Evolutionary conservation across 805 yeast genomes (phyloP).

Genomic region (Yarrowia yakushimensis): DNA sequence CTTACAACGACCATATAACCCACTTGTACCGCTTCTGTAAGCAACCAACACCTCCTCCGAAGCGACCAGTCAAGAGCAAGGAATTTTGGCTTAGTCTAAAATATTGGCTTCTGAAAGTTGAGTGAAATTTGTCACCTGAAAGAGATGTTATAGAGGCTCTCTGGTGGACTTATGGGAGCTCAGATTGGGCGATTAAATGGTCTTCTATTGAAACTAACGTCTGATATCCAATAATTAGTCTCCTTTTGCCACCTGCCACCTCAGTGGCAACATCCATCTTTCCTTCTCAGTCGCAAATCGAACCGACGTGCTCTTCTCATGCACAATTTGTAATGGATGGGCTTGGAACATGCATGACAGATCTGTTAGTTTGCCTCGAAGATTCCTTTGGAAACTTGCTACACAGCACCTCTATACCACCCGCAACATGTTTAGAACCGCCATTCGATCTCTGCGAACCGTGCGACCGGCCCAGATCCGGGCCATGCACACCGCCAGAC

Average conservation of each 20-base stretch:
- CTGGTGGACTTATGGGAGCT: no score
- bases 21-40: neutral
- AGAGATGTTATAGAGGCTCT: no score
- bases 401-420: neutral
- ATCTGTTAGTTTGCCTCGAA: slow-evolving; percentile 9
- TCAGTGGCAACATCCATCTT: neutral
- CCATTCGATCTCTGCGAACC: slow-evolving; percentile 20
- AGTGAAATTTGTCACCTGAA: neutral
- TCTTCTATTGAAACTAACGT: no score
- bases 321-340: slow-evolving; percentile 9
- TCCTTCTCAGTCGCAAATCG: neutral
- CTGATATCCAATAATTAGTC: no score
- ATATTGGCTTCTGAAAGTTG: slow-evolving; percentile 10
- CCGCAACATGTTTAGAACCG: slow-evolving; percentile 17
- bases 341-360: neutral
- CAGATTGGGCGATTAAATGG: no score
- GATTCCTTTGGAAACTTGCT: slow-evolving; percentile 10
- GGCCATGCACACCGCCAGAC: slow-evolving; percentile 11
- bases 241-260: neutral
- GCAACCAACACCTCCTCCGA: neutral
- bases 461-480: slow-evolving; percentile 19
- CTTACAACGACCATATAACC: no score
- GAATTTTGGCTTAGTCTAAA: neutral
- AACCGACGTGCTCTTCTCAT: neutral
- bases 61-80: neutral